Percentiles rank a stretch among this genome's conserved stretches.
phyloP scores from a whole-genome alignment of 208 protist genomes.

The Leptomonas pyrrhocoris region DNA sequence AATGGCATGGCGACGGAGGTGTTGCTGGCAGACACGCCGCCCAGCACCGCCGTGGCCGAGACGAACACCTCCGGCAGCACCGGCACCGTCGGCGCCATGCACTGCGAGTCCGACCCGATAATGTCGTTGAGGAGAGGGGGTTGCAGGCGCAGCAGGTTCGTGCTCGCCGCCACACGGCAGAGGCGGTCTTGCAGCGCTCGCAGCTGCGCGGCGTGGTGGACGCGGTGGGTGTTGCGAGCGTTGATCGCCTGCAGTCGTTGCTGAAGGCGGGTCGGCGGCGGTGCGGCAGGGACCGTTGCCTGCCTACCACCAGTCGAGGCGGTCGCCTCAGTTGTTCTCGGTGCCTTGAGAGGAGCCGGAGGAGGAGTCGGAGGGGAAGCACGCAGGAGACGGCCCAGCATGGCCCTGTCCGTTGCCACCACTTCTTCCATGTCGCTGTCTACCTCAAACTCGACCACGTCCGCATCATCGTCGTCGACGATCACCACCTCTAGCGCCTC shows the following conservation, averaged over 20 bases:
- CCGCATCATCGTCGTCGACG: background rate
- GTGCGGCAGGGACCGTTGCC: constrained; percentile 1
- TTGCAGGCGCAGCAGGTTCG: constrained; percentile 37
- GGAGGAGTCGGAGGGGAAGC: background rate
- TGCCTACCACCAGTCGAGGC: background rate
- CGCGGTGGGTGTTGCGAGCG: constrained; percentile 39
- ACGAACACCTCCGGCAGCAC: constrained; percentile 67
- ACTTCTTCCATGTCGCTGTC: constrained; percentile 10
- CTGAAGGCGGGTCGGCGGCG: constrained; percentile 21
- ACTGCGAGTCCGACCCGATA: constrained; percentile 50
- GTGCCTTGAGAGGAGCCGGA: constrained; percentile 3
- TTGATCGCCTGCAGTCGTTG: constrained; percentile 50
- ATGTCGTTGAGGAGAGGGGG: constrained; percentile 59
- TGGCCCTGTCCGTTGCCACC: background rate
- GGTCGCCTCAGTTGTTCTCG: background rate
- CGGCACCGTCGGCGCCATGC: constrained; percentile 57
- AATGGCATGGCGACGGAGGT: constrained; percentile 21
- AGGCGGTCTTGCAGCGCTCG: constrained; percentile 29
- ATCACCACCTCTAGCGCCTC: background rate
- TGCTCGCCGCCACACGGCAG: constrained; percentile 45
- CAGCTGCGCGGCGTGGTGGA: constrained; percentile 40
- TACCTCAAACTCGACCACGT: constrained; percentile 7
- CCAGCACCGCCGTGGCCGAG: background rate
- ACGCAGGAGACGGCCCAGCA: background rate
- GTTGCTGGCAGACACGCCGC: background rate